Evolutionary conservation across 108 stramenopile genomes (phyloP).

Genomic region (Chaetoceros muelleri): DNA sequence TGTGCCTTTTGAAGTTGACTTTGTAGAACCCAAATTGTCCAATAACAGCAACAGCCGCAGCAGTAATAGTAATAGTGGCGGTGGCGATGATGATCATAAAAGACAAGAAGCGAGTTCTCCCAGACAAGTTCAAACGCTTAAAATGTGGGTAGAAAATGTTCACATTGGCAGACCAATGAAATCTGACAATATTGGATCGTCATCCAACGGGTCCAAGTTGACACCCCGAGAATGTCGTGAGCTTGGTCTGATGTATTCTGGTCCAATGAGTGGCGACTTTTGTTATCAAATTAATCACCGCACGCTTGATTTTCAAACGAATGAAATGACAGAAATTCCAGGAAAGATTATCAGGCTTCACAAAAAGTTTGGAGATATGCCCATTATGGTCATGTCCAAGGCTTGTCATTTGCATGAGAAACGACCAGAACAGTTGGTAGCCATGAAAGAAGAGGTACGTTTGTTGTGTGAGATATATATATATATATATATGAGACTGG

Average conservation of each 20-base stretch:
- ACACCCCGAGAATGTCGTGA: conserved; percentile 78
- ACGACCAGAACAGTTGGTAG: conserved; percentile 35
- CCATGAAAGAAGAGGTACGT: conserved; percentile 58
- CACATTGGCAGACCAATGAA: conserved; percentile 45
- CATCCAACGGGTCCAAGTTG: conserved; percentile 13
- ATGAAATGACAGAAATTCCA: conserved; percentile 7
- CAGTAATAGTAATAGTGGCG: conserved; percentile 16
- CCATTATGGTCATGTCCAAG: conserved; percentile 87
- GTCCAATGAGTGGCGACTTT: conserved; percentile 55
- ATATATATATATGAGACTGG: background rate
- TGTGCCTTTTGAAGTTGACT: conserved; percentile 48
- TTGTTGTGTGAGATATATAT: background rate
- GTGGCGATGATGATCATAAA: conserved; percentile 4
- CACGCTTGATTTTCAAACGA: conserved; percentile 47
- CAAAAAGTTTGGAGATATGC: conserved; percentile 81
- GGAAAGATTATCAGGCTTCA: conserved; percentile 23
- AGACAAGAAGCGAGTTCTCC: background rate
- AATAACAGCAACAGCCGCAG: conserved; percentile 2
- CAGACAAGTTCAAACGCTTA: conserved; percentile 17
- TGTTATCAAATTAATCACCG: conserved; percentile 51
- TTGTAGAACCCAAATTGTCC: conserved; percentile 26
- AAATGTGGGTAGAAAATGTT: conserved; percentile 72
- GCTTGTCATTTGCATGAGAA: conserved; percentile 58
- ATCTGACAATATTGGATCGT: conserved; percentile 8
- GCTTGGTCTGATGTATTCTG: conserved; percentile 62